Percentiles rank a stretch among this genome's conserved stretches.
phyloP scores from a whole-genome alignment of 768 basidiomycete species.

The Lyophyllum shimeji region DNA sequence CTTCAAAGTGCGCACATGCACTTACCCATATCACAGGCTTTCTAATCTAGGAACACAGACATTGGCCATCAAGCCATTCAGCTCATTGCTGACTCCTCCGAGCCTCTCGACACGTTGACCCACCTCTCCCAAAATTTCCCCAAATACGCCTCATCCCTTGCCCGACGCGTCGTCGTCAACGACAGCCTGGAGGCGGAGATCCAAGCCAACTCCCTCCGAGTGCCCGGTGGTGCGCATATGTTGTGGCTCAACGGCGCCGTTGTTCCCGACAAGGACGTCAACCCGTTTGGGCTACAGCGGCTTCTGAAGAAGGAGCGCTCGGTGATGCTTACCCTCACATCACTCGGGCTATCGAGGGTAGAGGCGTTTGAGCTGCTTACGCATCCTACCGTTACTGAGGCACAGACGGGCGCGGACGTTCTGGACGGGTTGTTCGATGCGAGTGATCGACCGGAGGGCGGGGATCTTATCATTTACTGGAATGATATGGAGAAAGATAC shows the following conservation, averaged over 20 bases:
- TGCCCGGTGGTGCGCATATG: slow-evolving; percentile 50
- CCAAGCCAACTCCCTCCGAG: slow-evolving; percentile 51
- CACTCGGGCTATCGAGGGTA: slow-evolving; percentile 57
- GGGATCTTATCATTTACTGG: slow-evolving; percentile 76
- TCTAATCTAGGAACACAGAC: slow-evolving; percentile 31
- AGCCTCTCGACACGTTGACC: slow-evolving; percentile 56
- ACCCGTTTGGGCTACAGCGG: slow-evolving; percentile 71
- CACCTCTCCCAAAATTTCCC: slow-evolving; percentile 88
- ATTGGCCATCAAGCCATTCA: slow-evolving; percentile 77
- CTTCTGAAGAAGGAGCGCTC: slow-evolving; percentile 70
- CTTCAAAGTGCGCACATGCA: slow-evolving; percentile 38
- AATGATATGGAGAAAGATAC: slow-evolving; percentile 89
- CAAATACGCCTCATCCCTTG: slow-evolving; percentile 72
- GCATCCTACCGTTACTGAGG: slow-evolving; percentile 53
- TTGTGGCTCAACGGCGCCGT: slow-evolving; percentile 82
- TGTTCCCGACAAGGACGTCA: slow-evolving; percentile 62
- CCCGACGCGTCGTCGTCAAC: slow-evolving; percentile 63
- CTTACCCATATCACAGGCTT: slow-evolving; percentile 1
- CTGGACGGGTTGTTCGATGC: slow-evolving; percentile 86
- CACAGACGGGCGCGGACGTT: slow-evolving; percentile 48
- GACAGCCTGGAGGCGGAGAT: slow-evolving; percentile 55
- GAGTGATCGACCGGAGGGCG: slow-evolving; percentile 82
- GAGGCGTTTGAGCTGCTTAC: slow-evolving; percentile 77
- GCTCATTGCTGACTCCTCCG: slow-evolving; percentile 61
- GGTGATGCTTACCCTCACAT: slow-evolving; percentile 56